These are phyloP conservation scores for cucumber (Cucumis sativus) DNA, from an alignment of 306 rosid species.

Conservation along the genomic window DNA sequence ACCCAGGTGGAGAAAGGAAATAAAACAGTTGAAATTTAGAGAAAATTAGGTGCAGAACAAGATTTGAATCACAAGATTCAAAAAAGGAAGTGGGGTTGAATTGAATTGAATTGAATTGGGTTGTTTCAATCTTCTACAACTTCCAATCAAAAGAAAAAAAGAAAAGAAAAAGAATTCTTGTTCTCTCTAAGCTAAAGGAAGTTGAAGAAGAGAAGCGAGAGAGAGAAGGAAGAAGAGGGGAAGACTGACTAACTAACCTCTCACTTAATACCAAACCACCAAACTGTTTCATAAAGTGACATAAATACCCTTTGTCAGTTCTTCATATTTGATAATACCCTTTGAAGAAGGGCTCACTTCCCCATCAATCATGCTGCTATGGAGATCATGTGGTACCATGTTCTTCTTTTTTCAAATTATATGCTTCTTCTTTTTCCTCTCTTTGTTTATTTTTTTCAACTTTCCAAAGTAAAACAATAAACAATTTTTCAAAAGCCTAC, in stretches of 20 bases:
- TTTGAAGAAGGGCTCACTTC: neutral
- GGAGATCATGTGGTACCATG: slow-evolving; percentile 13
- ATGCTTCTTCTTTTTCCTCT: neutral
- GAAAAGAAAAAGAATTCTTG: too few species aligned
- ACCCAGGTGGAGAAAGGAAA: slow-evolving; percentile 1
- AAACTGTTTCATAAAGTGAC: neutral
- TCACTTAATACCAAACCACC: slow-evolving; percentile 11
- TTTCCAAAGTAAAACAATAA: neutral
- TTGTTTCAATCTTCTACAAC: slow-evolving; percentile 1
- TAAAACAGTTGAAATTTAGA: neutral
- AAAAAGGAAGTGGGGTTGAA: neutral
- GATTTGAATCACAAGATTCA: slow-evolving; percentile 1
- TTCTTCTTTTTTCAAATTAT: neutral
- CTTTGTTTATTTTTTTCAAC: neutral
- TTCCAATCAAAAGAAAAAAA: neutral
- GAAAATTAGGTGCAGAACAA: neutral
- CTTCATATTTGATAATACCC: neutral
- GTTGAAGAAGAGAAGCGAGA: neutral
- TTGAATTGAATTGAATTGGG: too few species aligned
- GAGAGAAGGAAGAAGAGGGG: neutral
- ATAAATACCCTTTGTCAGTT: neutral
- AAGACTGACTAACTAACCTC: slow-evolving; percentile 8
- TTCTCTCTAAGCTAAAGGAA: neutral
- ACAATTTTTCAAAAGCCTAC: neutral
- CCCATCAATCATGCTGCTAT: slow-evolving; percentile 10